A percentile compares a stretch with the other conserved stretches of the same genome.
These are phyloP conservation scores for Zizania latifolia DNA, from an alignment of 176 grass and related monocot genomes.

Conservation along the genomic window DNA sequence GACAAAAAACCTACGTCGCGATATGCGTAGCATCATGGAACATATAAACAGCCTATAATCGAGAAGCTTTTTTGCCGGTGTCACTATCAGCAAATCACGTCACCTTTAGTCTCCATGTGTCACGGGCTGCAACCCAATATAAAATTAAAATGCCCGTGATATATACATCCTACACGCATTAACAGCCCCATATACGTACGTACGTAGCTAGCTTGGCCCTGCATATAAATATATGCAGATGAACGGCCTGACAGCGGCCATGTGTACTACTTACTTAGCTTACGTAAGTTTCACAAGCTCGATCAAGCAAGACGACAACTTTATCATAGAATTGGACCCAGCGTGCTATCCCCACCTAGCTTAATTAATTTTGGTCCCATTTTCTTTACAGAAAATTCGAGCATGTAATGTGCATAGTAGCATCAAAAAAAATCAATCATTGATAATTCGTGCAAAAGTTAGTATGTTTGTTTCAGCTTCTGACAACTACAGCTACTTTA, in stretches of 20 bases:
- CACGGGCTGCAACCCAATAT: background rate
- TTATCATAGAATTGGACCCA: background rate
- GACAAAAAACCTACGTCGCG: no score
- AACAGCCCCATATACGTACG: no score
- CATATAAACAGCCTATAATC: no score
- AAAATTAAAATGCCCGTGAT: constrained; percentile 3
- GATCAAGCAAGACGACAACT: background rate
- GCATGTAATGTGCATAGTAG: no score
- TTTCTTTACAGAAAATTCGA: no score
- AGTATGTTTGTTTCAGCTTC: no score
- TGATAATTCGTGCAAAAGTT: no score
- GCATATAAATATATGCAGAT: background rate
- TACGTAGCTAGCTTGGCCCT: no score
- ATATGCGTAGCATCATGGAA: background rate
- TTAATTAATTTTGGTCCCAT: background rate
- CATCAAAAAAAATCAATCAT: no score
- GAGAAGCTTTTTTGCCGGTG: background rate
- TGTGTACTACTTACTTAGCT: no score
- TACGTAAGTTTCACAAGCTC: constrained; percentile 3
- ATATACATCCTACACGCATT: no score
- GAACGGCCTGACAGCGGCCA: background rate
- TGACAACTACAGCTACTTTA: no score
- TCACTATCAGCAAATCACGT: background rate
- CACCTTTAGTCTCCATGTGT: background rate
- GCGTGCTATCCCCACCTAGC: background rate